These are phyloP conservation scores for Mucor lusitanicus DNA, from an alignment of 371 early-diverging fungal species.

Conservation along the genomic window DNA sequence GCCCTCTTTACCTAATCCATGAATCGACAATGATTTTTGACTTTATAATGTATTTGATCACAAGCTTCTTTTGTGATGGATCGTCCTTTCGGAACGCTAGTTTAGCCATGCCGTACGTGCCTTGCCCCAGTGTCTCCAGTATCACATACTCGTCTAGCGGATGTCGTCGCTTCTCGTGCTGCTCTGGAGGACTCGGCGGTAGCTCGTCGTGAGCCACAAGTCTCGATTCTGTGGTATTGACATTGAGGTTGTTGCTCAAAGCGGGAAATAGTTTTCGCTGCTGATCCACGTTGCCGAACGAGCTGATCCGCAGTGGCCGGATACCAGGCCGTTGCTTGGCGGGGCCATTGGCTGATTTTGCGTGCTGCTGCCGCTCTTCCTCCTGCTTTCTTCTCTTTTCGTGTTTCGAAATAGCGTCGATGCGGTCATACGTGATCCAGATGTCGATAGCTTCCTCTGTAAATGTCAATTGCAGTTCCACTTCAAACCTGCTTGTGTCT, in stretches of 20 bases:
- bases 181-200: background rate
- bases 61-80: slow-evolving; percentile 43
- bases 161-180: slow-evolving; percentile 11
- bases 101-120: slow-evolving; percentile 73
- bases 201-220: background rate
- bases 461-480: slow-evolving; percentile 62
- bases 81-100: slow-evolving; percentile 54
- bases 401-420: slow-evolving; percentile 19
- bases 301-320: slow-evolving; percentile 11
- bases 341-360: background rate
- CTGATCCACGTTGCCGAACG: slow-evolving; percentile 21
- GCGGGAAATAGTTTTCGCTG: slow-evolving; percentile 7
- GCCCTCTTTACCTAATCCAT: slow-evolving; percentile 41
- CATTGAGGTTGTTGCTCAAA: background rate
- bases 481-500: slow-evolving; percentile 60
- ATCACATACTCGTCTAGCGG: slow-evolving; percentile 59
- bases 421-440: slow-evolving; percentile 70
- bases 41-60: slow-evolving; percentile 73
- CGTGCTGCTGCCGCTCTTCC: background rate
- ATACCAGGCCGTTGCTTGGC: background rate
- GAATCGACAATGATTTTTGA: slow-evolving; percentile 66
- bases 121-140: slow-evolving; percentile 64
- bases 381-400: slow-evolving; percentile 4
- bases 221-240: background rate
- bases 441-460: slow-evolving; percentile 53